phyloP scores from a whole-genome alignment of 306 rosid genomes.

The Betula pendula region DNA sequence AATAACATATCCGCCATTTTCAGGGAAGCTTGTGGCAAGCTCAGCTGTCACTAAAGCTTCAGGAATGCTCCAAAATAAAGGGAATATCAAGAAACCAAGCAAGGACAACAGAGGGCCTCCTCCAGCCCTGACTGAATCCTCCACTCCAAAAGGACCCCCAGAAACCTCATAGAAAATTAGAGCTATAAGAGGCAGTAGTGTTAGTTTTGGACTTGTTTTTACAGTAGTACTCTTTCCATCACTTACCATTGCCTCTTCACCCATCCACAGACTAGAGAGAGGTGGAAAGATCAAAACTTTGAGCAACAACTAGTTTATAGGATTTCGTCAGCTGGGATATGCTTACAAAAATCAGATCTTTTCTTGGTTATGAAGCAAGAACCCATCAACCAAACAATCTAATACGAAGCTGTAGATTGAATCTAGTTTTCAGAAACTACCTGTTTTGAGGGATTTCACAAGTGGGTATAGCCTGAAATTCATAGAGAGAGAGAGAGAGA shows the following conservation, averaged over 20 bases:
- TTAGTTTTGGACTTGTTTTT: slow-evolving; percentile 56
- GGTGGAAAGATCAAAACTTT: slow-evolving; percentile 4
- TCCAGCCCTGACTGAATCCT: slow-evolving; percentile 76
- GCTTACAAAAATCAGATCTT: slow-evolving; percentile 12
- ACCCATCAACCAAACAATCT: neutral
- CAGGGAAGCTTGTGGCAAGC: slow-evolving; percentile 83
- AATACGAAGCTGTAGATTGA: neutral
- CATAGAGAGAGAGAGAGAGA: neutral
- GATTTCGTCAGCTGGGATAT: slow-evolving; percentile 18
- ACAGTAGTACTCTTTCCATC: slow-evolving; percentile 29
- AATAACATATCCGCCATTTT: slow-evolving; percentile 79
- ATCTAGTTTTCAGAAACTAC: neutral
- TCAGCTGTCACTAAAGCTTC: slow-evolving; percentile 91
- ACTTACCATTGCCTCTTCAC: slow-evolving; percentile 44
- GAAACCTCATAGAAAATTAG: slow-evolving; percentile 90
- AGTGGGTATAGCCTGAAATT: neutral
- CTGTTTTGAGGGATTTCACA: slow-evolving; percentile 8
- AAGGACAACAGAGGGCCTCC: slow-evolving; percentile 81
- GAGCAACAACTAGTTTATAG: neutral
- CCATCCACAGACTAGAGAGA: slow-evolving; percentile 35
- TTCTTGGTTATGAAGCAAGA: slow-evolving; percentile 4
- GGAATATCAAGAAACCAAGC: slow-evolving; percentile 76
- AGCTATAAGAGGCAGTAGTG: slow-evolving; percentile 79
- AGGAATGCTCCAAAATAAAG: slow-evolving; percentile 81
- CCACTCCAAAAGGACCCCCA: slow-evolving; percentile 91